These are phyloP conservation scores for Geosmithia morbida DNA, from an alignment of 2,329 filamentous ascomycete genomes.

Conservation along the genomic window DNA sequence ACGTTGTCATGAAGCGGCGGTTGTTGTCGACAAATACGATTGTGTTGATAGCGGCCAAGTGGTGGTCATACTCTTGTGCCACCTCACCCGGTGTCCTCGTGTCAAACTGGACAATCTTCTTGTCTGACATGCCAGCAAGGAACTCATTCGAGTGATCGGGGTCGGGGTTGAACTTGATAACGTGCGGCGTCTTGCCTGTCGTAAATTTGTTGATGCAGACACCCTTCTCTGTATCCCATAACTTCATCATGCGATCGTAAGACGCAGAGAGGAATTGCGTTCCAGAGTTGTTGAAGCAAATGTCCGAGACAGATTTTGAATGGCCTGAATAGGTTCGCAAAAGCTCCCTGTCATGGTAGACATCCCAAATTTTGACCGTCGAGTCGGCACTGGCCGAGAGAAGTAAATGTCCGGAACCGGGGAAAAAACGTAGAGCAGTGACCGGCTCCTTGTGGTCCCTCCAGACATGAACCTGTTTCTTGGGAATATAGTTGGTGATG, in stretches of 20 bases:
- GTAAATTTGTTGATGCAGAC: constrained; percentile 78
- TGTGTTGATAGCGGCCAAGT: constrained; percentile 94
- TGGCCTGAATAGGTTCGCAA: constrained; percentile 87
- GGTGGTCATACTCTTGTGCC: constrained; percentile 96
- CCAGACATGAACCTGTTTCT: constrained; percentile 86
- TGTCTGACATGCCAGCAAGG: constrained; percentile 92
- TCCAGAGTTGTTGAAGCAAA: constrained; percentile 72
- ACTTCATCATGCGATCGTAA: constrained; percentile 90
- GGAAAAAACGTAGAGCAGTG: constrained; percentile 83
- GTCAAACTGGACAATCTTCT: constrained; percentile 98
- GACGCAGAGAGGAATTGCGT: constrained; percentile 80
- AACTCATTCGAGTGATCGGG: constrained; percentile 73
- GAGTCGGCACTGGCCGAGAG: constrained; percentile 82
- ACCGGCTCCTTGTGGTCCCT: constrained; percentile 73
- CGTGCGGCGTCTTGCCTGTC: constrained; percentile 89
- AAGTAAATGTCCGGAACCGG: constrained; percentile 71
- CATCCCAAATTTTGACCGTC: constrained; percentile 88
- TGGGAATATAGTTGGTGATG: constrained; percentile 81
- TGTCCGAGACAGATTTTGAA: constrained; percentile 76
- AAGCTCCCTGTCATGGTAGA: constrained; percentile 79
- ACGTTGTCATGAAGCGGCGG: constrained; percentile 93
- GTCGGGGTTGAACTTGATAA: constrained; percentile 82
- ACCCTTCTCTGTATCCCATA: constrained; percentile 97
- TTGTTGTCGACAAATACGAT: constrained; percentile 93
- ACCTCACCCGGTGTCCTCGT: constrained; percentile 61